These are phyloP conservation scores for Trichoderma guizhouense DNA, from an alignment of 2,329 filamentous ascomycete genomes.

Conservation along the genomic window DNA sequence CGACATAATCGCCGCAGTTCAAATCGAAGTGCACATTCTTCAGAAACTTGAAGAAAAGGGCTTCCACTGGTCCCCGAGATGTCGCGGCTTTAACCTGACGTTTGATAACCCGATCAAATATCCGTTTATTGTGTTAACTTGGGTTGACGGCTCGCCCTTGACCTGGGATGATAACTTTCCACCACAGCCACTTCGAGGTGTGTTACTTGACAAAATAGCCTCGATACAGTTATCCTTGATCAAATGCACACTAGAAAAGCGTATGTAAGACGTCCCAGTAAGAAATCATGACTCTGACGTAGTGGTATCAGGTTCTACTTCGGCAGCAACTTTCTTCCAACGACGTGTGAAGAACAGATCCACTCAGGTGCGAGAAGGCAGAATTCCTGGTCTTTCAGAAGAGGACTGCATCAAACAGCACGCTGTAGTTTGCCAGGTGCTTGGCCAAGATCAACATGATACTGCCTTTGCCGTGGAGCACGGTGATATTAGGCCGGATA, in stretches of 20 bases:
- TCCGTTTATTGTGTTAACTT: background rate
- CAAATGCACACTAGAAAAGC: background rate
- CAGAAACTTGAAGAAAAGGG: background rate
- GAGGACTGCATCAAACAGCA: background rate
- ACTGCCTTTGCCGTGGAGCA: background rate
- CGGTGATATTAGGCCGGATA: background rate
- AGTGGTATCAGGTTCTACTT: background rate
- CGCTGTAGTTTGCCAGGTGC: background rate
- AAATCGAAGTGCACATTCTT: background rate
- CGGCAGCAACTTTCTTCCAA: background rate
- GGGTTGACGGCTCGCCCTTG: background rate
- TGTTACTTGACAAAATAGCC: background rate
- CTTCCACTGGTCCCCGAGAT: background rate
- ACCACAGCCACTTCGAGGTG: background rate
- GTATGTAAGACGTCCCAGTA: background rate
- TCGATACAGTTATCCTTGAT: background rate
- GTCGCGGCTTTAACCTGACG: background rate
- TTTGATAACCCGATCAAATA: background rate
- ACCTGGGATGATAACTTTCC: background rate
- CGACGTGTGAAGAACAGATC: background rate
- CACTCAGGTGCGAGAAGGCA: background rate
- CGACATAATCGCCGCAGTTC: background rate
- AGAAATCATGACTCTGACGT: background rate
- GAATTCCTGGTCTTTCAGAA: background rate
- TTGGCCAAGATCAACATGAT: background rate